These are phyloP conservation scores for Oryza meyeriana DNA, from an alignment of 176 grass and related monocot genomes.

Conservation along the genomic window DNA sequence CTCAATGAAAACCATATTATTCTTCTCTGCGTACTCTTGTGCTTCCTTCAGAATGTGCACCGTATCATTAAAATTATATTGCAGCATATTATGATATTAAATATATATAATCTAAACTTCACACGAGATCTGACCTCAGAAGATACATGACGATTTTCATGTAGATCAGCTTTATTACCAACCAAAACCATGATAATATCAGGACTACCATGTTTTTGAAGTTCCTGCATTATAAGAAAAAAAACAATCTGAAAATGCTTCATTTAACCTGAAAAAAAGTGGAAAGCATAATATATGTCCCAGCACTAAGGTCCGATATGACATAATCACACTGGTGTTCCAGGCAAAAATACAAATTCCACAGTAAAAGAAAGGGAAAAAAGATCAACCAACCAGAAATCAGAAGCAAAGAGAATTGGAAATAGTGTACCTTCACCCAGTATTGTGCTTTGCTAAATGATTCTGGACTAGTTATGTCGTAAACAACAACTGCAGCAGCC, in stretches of 20 bases:
- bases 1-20: conserved; percentile 94
- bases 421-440: conserved; percentile 79
- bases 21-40: conserved; percentile 85
- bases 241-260: background rate
- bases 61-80: conserved; percentile 9
- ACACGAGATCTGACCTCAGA: conserved; percentile 44
- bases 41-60: conserved; percentile 58
- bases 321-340: background rate
- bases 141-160: conserved; percentile 73
- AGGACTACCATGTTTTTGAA: conserved; percentile 96
- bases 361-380: background rate
- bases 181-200: conserved; percentile 94
- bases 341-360: background rate
- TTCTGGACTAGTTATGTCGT: conserved; percentile 94
- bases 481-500: conserved; percentile 84
- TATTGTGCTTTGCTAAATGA: conserved; percentile 97
- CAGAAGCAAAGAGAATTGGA: conserved; percentile 1
- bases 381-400: background rate
- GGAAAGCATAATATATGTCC: background rate
- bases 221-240: conserved; percentile 52
- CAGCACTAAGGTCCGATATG: background rate
- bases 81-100: background rate
- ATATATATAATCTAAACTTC: conserved; percentile 3
- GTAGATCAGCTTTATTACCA: conserved; percentile 91
- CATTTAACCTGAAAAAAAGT: background rate